Evolutionary conservation across 371 early-diverging fungal species (phyloP), one percentile per base, ranked within the genome.

Genomic region (Mortierella sp.): DNA sequence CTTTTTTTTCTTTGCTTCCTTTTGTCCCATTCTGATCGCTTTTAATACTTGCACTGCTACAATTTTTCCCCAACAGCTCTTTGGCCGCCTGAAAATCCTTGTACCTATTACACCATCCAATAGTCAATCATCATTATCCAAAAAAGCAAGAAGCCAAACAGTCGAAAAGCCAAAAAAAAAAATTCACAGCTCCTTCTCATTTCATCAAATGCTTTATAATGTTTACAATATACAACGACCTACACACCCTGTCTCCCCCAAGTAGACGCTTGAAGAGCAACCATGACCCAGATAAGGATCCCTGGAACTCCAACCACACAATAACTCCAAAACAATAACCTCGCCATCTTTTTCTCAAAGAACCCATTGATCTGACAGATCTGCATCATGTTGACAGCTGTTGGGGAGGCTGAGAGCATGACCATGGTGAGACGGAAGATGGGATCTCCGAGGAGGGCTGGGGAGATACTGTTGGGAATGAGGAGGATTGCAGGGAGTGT

Each of bases 251-350:
- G 24, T 34, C 57, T 78, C 47, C 80, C 76, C 38, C 80, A 70
- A 8, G 73, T 78, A 28, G 86, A 81, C 14, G 84, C 87, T 79
- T 82, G 78, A 14, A 93, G 87, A 5, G 90, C 91, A 3, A 90
- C 73, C 73, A 92, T 87, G 1, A 91, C 90, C 72, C 90, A 88
- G 0, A 89, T 75, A 6, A 92, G 88, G 74, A 92, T 88, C 6
- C 90, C 80, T 6, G 93, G 92, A 10, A 92, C 83, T 74, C 92
- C 92, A 48, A 91, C 80, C 13, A 93, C 88, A 14, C 92, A 92
- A 73, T 93, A 93, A 76, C 91, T 92, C 92, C 92, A 92, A 76
- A 93, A 92, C 48, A 93, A 72, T 26, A 93, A 84, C n/a, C 86
- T 84, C 0, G 92, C 81, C 93, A 93, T 92, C 73, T 92, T 91